Evolutionary conservation across 345 rosid genomes (phyloP), one percentile per base, ranked within the genome.

Genomic region (Fremontodendron californicum): DNA sequence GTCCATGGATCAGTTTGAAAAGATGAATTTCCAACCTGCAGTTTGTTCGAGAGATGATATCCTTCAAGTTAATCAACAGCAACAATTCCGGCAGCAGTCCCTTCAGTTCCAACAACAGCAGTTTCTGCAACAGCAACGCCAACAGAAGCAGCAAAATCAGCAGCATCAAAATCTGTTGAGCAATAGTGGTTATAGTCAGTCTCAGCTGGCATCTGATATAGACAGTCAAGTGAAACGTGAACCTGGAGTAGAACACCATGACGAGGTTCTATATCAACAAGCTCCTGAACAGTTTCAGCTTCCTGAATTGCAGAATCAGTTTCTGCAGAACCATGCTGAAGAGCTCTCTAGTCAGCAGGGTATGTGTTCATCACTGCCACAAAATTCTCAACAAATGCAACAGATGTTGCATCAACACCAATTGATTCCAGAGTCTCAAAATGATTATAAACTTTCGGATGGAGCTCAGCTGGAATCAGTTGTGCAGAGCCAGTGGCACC

Each of bases 91-190:
- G 85, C 93, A 85, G 63, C 91, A 82, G 70, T 79, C 87, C 37
- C 85, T 80, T 86, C 92, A 85, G 71, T 81, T 85, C 82, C 94
- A 84, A 37, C 88, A 83, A 78, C 94, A 90, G 57, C 92, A 89
- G 71, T 81, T 82, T 80, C 82, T 81, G 85, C 92, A 85, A 82
- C 89, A 83, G 70, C 94, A 89, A 55, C 82, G 79, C 61, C 81
- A 84, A 21, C 87, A 85, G 75, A 89, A 90, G 81, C 93, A 84
- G 85, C 93, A 88, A 84, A 82, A 76, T 76, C 93, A 80, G 85
- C 93, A 84, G 79, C 90, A 88, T 29, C 96, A 89, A 71, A 84
- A 81, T 75, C 21, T 84, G 76, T 62, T 82, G 76, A 86, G 82
- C 66, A 85, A 79, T 75, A 91, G 87, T 79, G 86, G 82, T 76